These are phyloP conservation scores for Teratosphaeria viscida DNA, from an alignment of 2,329 filamentous ascomycete genomes.

Conservation along the genomic window DNA sequence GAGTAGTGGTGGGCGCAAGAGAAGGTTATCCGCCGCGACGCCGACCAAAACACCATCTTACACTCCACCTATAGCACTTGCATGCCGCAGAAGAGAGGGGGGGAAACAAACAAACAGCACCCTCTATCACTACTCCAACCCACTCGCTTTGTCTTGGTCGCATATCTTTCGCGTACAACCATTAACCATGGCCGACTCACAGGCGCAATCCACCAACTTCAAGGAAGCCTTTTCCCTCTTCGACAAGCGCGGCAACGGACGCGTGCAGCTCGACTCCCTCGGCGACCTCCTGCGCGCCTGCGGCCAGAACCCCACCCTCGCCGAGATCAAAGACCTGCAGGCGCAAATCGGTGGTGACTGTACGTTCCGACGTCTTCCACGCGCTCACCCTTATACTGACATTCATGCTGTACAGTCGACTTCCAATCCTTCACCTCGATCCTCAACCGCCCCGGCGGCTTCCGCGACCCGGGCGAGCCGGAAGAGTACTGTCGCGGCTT, in stretches of 20 bases:
- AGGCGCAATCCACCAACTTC: constrained; percentile 94
- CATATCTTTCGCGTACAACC: constrained; percentile 3
- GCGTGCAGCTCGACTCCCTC: constrained; percentile 73
- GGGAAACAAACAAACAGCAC: neutral
- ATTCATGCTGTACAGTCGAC: constrained; percentile 55
- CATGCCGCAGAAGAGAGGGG: neutral
- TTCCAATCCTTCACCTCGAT: constrained; percentile 96
- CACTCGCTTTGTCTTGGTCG: neutral
- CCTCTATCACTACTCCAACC: neutral
- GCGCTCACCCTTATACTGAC: neutral
- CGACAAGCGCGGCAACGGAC: constrained; percentile 96
- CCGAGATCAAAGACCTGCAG: constrained; percentile 88
- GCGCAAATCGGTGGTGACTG: constrained; percentile 82
- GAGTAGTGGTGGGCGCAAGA: neutral
- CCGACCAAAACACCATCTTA: neutral
- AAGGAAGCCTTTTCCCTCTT: constrained; percentile 99
- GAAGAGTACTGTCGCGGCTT: constrained; percentile 98
- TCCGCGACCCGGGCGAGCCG: constrained; percentile 94
- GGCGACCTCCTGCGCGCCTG: constrained; percentile 93
- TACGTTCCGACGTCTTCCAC: constrained; percentile 31
- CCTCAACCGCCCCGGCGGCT: constrained; percentile 92
- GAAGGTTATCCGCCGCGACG: neutral
- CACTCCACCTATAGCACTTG: neutral
- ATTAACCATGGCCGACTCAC: constrained; percentile 25
- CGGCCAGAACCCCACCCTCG: constrained; percentile 91